phyloP scores from a whole-genome alignment of 176 grass and related monocot genomes.

The Oryza meridionalis region DNA sequence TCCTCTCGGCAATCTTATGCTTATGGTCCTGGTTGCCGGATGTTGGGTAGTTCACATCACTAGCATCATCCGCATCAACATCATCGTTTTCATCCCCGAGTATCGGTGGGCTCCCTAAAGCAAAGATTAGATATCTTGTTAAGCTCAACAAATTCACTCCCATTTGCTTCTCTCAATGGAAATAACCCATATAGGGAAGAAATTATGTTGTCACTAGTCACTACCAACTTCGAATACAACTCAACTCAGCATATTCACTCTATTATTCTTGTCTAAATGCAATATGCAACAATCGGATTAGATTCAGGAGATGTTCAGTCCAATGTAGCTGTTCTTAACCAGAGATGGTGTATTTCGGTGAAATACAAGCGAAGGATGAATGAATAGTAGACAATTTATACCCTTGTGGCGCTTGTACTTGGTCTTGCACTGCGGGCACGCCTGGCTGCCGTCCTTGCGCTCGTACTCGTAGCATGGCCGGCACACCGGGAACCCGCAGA shows the following conservation, averaged over 20 bases:
- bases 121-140: not conserved
- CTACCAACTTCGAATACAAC: not conserved
- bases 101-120: conserved; percentile 72
- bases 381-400: not conserved
- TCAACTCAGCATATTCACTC: not conserved
- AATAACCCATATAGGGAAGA: too few species aligned
- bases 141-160: not conserved
- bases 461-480: conserved; percentile 95
- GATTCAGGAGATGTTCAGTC: not conserved
- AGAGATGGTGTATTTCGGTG: not conserved
- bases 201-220: not conserved
- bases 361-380: not conserved
- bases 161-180: not conserved
- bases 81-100: conserved; percentile 74
- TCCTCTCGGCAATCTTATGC: conserved; percentile 77
- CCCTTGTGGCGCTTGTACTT: conserved; percentile 96
- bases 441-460: conserved; percentile 77
- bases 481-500: conserved; percentile 86
- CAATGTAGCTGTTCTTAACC: not conserved
- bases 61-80: conserved; percentile 71
- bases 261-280: not conserved
- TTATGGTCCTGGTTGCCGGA: conserved; percentile 75
- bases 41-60: conserved; percentile 70
- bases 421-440: conserved; percentile 97
- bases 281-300: not conserved